Conservation (phyloP, 2,329 filamentous ascomycete genomes). For the Pseudogymnoascus verrucosus region DNA sequence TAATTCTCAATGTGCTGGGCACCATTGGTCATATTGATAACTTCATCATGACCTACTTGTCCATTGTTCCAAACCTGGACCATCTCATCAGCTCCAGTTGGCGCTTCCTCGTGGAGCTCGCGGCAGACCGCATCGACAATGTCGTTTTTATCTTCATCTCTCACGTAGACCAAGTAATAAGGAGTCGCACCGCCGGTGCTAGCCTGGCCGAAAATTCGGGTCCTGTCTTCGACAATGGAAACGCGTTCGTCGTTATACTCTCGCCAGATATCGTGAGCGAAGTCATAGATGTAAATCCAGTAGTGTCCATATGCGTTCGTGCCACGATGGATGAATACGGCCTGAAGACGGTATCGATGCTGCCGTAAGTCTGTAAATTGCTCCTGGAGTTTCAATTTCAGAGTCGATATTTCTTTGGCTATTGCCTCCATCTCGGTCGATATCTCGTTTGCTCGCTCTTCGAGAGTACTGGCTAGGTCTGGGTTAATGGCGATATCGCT, state of each 20-base stretch:
- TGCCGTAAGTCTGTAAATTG: conserved; percentile 58
- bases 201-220: conserved; percentile 62
- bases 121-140: conserved; percentile 50
- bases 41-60: conserved; percentile 3
- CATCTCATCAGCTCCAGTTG: background rate
- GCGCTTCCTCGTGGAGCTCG: conserved; percentile 24
- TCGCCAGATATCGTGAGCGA: conserved; percentile 72
- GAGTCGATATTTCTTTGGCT: conserved; percentile 37
- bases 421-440: conserved; percentile 38
- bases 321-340: conserved; percentile 86
- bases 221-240: conserved; percentile 54
- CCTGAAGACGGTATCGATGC: conserved; percentile 74
- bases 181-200: conserved; percentile 61
- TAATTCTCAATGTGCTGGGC: conserved; percentile 8
- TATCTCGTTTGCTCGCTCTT: conserved; percentile 36
- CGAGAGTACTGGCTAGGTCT: conserved; percentile 34
- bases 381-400: conserved; percentile 31
- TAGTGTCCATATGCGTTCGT: conserved; percentile 73
- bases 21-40: conserved; percentile 1
- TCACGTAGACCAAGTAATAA: conserved; percentile 78
- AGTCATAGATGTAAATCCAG: conserved; percentile 93
- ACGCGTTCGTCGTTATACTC: conserved; percentile 90
- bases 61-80: background rate
- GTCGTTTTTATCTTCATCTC: conserved; percentile 53
- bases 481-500: conserved; percentile 36